Percentiles rank a stretch among this genome's conserved stretches.
phyloP scores from a whole-genome alignment of 2,329 filamentous ascomycete species.

The Aureobasidium vineae region DNA sequence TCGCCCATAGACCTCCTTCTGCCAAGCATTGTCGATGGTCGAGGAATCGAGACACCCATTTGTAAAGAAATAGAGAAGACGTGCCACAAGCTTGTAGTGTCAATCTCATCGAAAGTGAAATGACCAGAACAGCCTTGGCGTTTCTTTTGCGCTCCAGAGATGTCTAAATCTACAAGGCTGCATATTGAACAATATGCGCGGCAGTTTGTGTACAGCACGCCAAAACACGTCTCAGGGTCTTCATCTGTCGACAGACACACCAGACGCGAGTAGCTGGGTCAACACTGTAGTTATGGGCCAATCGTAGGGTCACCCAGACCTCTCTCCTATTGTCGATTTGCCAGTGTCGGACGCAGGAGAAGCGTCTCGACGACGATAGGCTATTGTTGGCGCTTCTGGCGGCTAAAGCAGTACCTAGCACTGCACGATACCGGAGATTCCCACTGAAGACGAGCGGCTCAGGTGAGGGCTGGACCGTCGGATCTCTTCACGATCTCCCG shows the following conservation, averaged over 20 bases:
- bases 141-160: background rate
- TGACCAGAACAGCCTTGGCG: background rate
- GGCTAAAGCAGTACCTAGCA: conserved; percentile 15
- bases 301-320: background rate
- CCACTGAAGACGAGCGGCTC: conserved; percentile 1
- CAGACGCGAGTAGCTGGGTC: background rate
- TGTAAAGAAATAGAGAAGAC: no score
- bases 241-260: background rate
- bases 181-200: background rate
- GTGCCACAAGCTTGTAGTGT: background rate
- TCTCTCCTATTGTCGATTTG: background rate
- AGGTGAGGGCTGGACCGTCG: conserved; percentile 9
- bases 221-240: background rate
- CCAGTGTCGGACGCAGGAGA: background rate
- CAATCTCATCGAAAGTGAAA: background rate
- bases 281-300: background rate
- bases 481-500: conserved; percentile 2
- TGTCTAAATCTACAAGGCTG: conserved; percentile 4
- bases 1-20: background rate
- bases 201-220: background rate
- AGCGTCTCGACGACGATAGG: conserved; percentile 3
- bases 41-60: background rate
- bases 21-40: background rate
- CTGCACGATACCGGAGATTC: background rate
- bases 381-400: conserved; percentile 22